Percentiles rank a stretch among this genome's conserved stretches.
Evolutionary conservation across 805 yeast genomes (phyloP).

Genomic region (Candida glaebosa): DNA sequence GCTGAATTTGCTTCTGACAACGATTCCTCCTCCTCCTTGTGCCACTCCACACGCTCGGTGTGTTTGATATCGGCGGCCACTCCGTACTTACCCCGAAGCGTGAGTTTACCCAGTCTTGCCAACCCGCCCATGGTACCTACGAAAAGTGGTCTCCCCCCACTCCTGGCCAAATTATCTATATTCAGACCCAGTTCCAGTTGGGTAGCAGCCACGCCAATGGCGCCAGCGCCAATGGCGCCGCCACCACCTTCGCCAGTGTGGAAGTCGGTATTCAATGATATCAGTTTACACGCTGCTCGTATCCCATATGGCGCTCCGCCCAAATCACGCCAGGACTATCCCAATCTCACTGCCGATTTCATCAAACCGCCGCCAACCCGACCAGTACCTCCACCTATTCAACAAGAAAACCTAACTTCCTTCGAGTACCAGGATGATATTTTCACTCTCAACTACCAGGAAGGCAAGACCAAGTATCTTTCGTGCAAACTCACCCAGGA

Average conservation of each 20-base stretch:
- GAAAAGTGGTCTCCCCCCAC: background rate
- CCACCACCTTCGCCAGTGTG: constrained; percentile 15
- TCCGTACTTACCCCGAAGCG: background rate
- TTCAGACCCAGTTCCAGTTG: background rate
- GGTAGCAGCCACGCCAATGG: background rate
- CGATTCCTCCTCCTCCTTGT: background rate
- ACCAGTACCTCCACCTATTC: background rate
- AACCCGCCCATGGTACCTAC: background rate
- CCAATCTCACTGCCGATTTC: background rate
- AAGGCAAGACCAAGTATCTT: constrained; percentile 13
- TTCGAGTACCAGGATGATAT: constrained; percentile 10
- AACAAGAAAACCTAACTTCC: background rate
- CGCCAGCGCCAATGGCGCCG: background rate
- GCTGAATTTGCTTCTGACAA: background rate
- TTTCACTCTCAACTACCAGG: constrained; percentile 19
- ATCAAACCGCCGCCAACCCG: background rate
- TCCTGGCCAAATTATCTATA: background rate
- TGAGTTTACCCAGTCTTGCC: background rate
- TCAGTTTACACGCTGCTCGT: constrained; percentile 34
- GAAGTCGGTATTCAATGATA: constrained; percentile 30
- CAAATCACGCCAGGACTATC: constrained; percentile 8
- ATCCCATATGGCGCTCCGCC: constrained; percentile 31
- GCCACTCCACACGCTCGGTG: background rate
- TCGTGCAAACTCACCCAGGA: background rate
- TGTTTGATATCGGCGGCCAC: constrained; percentile 9